Evolutionary conservation across 495 filamentous ascomycete species (phyloP), one percentile per base, ranked within the genome.

Genomic region (Xylaria bambusicola): DNA sequence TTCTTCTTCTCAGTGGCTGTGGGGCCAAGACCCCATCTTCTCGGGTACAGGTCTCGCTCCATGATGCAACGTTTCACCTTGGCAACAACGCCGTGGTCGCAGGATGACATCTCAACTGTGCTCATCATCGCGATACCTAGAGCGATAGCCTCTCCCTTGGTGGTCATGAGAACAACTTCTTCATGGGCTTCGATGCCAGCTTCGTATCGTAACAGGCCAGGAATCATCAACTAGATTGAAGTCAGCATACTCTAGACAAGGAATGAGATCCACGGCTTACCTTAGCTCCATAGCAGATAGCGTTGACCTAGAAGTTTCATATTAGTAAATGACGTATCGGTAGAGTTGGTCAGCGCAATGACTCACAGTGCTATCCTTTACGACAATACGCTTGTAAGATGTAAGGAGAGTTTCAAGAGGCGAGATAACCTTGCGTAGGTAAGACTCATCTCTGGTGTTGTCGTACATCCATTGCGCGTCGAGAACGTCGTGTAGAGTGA

Each of bases 31-130:
- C 95, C 95, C 94, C 94, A 98, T 80, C 92, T 78, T 71, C 90
- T 83, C 56, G 93, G 93, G 81, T 98, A 98, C 12, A 96, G 80
- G 70, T 97, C 93, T 61, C 94, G 90, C 78, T 98, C 95, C 94
- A 98, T 98, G 75, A 98, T 98, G 73, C 90, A 92, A 55, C 94
- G 86, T 86, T 98, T 98, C 70, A 98, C 87, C 80, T 96, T 97
- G 51, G 95, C 94, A 45, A 98, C 93, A 31, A 96, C 89, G 63
- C 95, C 95, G 73, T 98, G 95, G 71, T 96, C 91, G 74, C 92
- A 96, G 45, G 89, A 90, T 9, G 89, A 85, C 68, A 98, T 86
- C 73, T 95, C 91, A 54, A 93, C 90, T 1, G 92, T 92, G 13
- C 89, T 93, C 93, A 98, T 98, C 75, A 93, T 90, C 17, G 94